These are phyloP conservation scores for Echria macrotheca DNA, from an alignment of 495 filamentous ascomycete genomes.

Conservation along the genomic window DNA sequence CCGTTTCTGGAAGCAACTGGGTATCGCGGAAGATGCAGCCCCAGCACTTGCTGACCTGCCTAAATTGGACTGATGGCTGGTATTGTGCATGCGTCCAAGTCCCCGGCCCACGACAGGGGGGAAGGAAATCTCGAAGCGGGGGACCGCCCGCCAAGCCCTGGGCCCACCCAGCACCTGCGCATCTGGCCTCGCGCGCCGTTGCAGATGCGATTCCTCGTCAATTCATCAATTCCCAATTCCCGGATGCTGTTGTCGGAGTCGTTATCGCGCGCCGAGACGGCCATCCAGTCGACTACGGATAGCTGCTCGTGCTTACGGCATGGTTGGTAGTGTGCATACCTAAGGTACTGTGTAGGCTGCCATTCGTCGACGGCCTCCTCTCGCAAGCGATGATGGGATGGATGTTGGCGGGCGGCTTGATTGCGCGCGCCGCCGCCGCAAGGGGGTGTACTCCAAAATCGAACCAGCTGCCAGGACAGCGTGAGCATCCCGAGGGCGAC, in stretches of 20 bases:
- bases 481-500: not conserved
- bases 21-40: constrained; percentile 27
- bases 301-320: too few relatives aligned
- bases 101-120: constrained; percentile 23
- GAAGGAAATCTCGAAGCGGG: constrained; percentile 22
- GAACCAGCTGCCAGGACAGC: constrained; percentile 6
- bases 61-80: constrained; percentile 35
- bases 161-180: constrained; percentile 16
- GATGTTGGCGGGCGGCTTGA: too few relatives aligned
- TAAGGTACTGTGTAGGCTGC: too few relatives aligned
- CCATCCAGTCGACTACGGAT: too few relatives aligned
- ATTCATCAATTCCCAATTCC: too few relatives aligned
- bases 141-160: constrained; percentile 3
- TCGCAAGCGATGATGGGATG: too few relatives aligned
- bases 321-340: too few relatives aligned
- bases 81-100: constrained; percentile 19
- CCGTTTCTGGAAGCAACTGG: constrained; percentile 17
- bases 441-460: too few relatives aligned
- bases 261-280: too few relatives aligned
- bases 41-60: constrained; percentile 30
- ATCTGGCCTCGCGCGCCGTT: constrained; percentile 9
- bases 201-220: not conserved
- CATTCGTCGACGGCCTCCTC: too few relatives aligned
- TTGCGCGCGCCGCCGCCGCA: too few relatives aligned
- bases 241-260: too few relatives aligned